phyloP scores from a whole-genome alignment of 768 basidiomycete genomes.

The Mycena galericulata region DNA sequence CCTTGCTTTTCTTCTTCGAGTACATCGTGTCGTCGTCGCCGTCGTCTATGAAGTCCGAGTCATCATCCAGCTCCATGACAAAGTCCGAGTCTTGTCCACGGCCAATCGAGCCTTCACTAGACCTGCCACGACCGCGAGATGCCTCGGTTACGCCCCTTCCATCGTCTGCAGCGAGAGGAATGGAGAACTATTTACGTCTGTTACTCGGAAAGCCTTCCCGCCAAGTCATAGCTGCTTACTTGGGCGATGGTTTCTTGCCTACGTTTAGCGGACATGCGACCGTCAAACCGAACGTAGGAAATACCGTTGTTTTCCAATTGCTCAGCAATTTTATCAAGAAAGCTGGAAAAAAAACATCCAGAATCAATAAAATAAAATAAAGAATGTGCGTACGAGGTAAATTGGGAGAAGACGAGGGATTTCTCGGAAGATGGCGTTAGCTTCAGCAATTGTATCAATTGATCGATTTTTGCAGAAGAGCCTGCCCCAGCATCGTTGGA shows the following conservation, averaged over 20 bases:
- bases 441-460: slow-evolving; percentile 77
- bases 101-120: slow-evolving; percentile 17
- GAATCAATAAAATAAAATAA: not conserved
- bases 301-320: slow-evolving; percentile 77
- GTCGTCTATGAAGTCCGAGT: slow-evolving; percentile 46
- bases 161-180: slow-evolving; percentile 59
- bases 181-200: slow-evolving; percentile 63
- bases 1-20: slow-evolving; percentile 47
- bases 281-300: slow-evolving; percentile 84
- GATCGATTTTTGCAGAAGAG: slow-evolving; percentile 89
- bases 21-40: slow-evolving; percentile 43
- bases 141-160: slow-evolving; percentile 42
- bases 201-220: not conserved
- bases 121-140: slow-evolving; percentile 15
- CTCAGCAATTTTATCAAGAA: slow-evolving; percentile 69
- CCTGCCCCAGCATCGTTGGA: slow-evolving; percentile 54
- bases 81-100: slow-evolving; percentile 41
- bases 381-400: slow-evolving; percentile 69
- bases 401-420: slow-evolving; percentile 91
- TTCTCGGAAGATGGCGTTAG: slow-evolving; percentile 80
- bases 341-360: slow-evolving; percentile 14
- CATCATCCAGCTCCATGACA: slow-evolving; percentile 45
- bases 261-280: slow-evolving; percentile 83
- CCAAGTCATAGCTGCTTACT: not conserved
- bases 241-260: slow-evolving; percentile 81